A percentile compares a stretch with the other conserved stretches of the same genome.
These are phyloP conservation scores for Tulasnella sp. DNA, from an alignment of 768 basidiomycete species.

Conservation along the genomic window DNA sequence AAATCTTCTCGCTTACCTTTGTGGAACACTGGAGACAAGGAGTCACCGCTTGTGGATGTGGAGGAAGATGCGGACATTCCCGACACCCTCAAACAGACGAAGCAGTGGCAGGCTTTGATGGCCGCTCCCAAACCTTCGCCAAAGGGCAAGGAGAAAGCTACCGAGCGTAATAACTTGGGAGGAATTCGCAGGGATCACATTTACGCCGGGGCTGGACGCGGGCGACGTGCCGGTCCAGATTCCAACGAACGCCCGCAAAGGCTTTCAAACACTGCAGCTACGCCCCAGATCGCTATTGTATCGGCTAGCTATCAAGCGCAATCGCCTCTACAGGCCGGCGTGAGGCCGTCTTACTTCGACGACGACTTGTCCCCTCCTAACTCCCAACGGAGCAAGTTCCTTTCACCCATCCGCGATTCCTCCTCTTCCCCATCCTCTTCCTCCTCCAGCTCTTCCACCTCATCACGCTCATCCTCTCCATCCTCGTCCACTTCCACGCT, in stretches of 20 bases:
- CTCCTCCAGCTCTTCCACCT: not conserved
- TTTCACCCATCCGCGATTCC: not conserved
- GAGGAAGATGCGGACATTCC: not conserved
- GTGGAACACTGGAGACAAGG: not conserved
- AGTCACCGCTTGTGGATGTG: not conserved
- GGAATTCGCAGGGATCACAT: not conserved
- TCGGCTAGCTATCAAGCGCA: not conserved
- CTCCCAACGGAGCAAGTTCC: not conserved
- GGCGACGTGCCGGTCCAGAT: not conserved
- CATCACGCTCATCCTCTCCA: not conserved
- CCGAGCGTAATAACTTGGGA: not conserved
- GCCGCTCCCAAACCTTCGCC: not conserved
- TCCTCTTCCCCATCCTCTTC: constrained; percentile 11
- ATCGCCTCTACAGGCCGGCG: not conserved
- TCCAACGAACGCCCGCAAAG: not conserved
- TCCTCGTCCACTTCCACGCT: constrained; percentile 6
- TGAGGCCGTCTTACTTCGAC: not conserved
- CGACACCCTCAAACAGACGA: not conserved
- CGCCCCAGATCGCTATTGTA: not conserved
- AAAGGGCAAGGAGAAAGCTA: constrained; percentile 4
- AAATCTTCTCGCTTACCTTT: not conserved
- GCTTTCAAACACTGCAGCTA: not conserved
- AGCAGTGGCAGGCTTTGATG: not conserved
- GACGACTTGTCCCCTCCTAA: not conserved
- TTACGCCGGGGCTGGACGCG: not conserved